These are phyloP conservation scores for Dimocarpus longan DNA, from an alignment of 345 rosid species.

Conservation along the genomic window DNA sequence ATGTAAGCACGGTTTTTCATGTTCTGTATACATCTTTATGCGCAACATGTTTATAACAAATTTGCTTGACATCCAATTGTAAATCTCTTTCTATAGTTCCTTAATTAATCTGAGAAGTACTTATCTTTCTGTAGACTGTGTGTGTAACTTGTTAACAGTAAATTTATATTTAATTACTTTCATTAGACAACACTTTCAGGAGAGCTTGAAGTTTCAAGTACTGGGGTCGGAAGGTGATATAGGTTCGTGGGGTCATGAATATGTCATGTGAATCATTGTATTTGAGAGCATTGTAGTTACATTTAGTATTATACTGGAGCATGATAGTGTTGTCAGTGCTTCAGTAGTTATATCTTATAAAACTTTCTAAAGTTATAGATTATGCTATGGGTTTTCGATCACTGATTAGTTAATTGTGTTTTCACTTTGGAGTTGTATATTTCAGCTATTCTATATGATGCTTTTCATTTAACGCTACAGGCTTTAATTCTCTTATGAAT, in stretches of 20 bases:
- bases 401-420: not conserved
- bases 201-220: conserved; percentile 84
- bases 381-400: not conserved
- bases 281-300: not conserved
- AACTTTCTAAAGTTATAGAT: not conserved
- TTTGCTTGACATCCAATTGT: not conserved
- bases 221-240: conserved; percentile 89
- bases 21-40: not conserved
- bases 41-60: not conserved
- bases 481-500: not conserved
- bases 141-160: not conserved
- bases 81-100: not conserved
- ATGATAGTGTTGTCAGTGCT: not conserved
- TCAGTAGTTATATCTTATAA: too few species aligned
- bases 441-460: not conserved
- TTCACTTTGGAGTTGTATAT: not conserved
- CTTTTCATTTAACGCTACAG: not conserved
- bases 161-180: not conserved
- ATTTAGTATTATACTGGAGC: conserved; percentile 6
- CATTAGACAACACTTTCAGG: conserved; percentile 49
- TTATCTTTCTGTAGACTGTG: not conserved
- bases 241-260: conserved; percentile 98
- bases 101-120: not conserved
- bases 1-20: not conserved
- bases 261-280: conserved; percentile 61